Conservation (phyloP, 345 rosid genomes). For the Brassica nigra region DNA sequence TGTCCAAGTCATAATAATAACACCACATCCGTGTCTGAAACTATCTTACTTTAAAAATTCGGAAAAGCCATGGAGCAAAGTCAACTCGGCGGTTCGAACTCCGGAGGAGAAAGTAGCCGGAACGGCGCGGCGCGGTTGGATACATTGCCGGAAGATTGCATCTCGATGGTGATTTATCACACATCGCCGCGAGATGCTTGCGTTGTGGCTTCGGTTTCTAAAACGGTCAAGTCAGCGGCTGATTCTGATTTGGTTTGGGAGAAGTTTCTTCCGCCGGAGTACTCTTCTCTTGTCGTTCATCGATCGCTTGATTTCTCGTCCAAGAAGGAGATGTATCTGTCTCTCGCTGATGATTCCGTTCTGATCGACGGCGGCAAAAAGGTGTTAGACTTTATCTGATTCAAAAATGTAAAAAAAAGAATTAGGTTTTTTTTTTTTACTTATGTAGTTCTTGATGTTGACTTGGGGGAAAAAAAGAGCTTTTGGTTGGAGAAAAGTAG, state of each 20-base stretch:
- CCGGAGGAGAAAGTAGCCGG: background rate
- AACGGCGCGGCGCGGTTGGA: constrained; percentile 20
- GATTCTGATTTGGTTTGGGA: constrained; percentile 54
- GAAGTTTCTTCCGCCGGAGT: constrained; percentile 55
- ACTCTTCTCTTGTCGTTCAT: constrained; percentile 33
- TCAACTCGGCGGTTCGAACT: background rate
- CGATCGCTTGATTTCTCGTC: constrained; percentile 31
- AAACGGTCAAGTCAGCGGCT: constrained; percentile 46
- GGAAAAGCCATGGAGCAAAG: constrained; percentile 18
- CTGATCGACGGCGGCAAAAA: constrained; percentile 55
- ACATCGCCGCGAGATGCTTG: constrained; percentile 58
- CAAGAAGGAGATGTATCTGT: constrained; percentile 53
- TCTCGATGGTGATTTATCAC: constrained; percentile 49
- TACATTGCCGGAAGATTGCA: constrained; percentile 51
- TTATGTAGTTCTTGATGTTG: background rate
- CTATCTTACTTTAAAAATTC: background rate
- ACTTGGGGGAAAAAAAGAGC: constrained; percentile 36
- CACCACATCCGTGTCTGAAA: background rate
- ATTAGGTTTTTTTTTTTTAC: background rate
- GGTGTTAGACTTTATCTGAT: constrained; percentile 42
- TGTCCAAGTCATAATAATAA: background rate
- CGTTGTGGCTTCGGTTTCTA: constrained; percentile 50
- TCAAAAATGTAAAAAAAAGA: background rate
- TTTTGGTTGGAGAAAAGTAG: constrained; percentile 54
- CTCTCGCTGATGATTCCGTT: constrained; percentile 44